Evolutionary conservation across 2,329 filamentous ascomycete genomes (phyloP).

Genomic region (Colletotrichum sp.): DNA sequence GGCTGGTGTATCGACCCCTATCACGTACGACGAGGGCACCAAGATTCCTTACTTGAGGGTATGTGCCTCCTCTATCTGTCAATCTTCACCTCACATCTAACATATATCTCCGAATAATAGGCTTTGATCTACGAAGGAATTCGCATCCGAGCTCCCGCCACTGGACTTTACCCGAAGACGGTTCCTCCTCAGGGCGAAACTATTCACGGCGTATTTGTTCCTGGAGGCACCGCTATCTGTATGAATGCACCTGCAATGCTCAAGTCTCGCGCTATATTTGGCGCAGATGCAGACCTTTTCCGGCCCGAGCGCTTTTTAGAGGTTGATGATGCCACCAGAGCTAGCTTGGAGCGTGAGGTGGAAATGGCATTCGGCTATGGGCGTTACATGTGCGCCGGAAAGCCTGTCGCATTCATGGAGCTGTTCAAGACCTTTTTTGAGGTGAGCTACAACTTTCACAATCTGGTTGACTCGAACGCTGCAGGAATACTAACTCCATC

Average conservation of each 20-base stretch:
- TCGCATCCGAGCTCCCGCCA: neutral
- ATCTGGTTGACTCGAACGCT: neutral
- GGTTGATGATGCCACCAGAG: conserved; percentile 31
- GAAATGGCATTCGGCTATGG: conserved; percentile 57
- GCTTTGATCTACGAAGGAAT: conserved; percentile 4
- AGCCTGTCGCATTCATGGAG: conserved; percentile 57
- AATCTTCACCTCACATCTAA: neutral
- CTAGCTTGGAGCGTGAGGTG: conserved; percentile 48
- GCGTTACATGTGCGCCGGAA: conserved; percentile 49
- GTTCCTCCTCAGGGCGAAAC: neutral
- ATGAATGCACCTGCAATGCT: conserved; percentile 37
- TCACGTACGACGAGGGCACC: neutral
- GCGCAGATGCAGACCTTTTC: conserved; percentile 47
- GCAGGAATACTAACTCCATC: neutral
- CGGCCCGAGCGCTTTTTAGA: conserved; percentile 55
- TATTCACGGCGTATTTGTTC: conserved; percentile 35
- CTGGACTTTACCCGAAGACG: neutral
- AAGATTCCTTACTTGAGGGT: neutral
- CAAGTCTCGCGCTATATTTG: conserved; percentile 43
- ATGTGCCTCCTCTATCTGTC: neutral
- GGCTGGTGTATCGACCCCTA: conserved; percentile 24
- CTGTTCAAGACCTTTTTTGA: conserved; percentile 45
- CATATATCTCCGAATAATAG: neutral
- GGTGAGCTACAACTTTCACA: neutral
- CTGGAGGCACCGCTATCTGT: conserved; percentile 46